Conservation (phyloP, 2,329 filamentous ascomycete genomes). For the Orbilia ellipsospora region DNA sequence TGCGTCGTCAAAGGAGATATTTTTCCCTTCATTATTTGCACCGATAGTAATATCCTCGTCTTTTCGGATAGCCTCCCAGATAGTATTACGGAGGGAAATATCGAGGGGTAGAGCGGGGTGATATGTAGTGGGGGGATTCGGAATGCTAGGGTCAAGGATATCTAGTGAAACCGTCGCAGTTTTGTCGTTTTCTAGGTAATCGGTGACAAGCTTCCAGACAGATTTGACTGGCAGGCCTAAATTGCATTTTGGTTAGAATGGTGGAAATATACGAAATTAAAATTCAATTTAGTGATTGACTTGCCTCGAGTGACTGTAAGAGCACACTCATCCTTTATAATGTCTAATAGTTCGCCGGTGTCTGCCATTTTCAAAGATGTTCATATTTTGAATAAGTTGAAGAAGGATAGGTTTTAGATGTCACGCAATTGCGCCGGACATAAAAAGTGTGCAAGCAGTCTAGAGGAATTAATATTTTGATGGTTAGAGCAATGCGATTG, state of each 20-base stretch:
- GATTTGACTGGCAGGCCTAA: slow-evolving; percentile 45
- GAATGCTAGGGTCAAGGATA: slow-evolving; percentile 42
- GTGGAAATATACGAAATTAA: background rate
- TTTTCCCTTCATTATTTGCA: slow-evolving; percentile 38
- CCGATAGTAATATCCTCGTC: slow-evolving; percentile 46
- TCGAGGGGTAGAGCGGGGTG: slow-evolving; percentile 44
- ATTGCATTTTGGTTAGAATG: slow-evolving; percentile 3
- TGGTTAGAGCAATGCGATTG: slow-evolving; percentile 1
- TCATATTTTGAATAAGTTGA: slow-evolving; percentile 37
- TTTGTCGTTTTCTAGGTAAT: slow-evolving; percentile 38
- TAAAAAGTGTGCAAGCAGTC: background rate
- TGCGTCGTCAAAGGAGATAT: slow-evolving; percentile 49
- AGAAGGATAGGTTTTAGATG: background rate
- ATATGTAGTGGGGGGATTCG: slow-evolving; percentile 43
- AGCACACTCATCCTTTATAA: slow-evolving; percentile 54
- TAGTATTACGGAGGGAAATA: slow-evolving; percentile 27
- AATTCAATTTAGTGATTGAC: background rate
- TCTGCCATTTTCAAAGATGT: slow-evolving; percentile 49
- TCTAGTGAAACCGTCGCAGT: slow-evolving; percentile 35
- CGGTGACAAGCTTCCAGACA: slow-evolving; percentile 49
- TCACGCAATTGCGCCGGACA: background rate
- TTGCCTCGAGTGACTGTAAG: slow-evolving; percentile 48
- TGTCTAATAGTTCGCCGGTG: slow-evolving; percentile 45
- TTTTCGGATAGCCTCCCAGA: slow-evolving; percentile 36
- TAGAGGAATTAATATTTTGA: background rate